Base-by-base conservation (phyloP, 1,284 basidiomycete species). In the Hypsizygus ulmarius region DNA sequence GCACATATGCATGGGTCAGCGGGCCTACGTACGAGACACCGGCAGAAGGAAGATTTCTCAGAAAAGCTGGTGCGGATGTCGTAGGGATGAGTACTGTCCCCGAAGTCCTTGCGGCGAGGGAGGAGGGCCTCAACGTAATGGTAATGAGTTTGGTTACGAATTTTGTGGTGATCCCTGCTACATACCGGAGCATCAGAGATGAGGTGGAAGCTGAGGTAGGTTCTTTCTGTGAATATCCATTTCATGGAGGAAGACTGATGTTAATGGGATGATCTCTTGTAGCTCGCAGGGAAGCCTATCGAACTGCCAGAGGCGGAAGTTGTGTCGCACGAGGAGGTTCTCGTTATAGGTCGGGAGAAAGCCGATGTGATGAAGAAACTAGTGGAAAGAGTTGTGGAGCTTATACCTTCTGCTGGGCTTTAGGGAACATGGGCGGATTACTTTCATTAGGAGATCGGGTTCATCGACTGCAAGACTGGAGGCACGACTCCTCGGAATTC, bases 71-170 rank as follows among this genome's bases (percentile, higher is more conserved):
- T 3, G 89, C 82, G 3, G 89, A 91, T 58, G 86, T 91, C 6
- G 90, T 93, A 1, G 90, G 90, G 2, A 93, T 93, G 90, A 90
- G 86, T 56, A 93, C 91, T 0, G 79, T 93, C n/a, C 90, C 90
- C 0, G 90, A 93, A 68, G 89, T 93, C n/a, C 70, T 93, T 14
- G 87, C 82, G 0, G 91, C 87, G 15, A 71, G 81, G 42, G 84
- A 92, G 59, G 84, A 84, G 56, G 84, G 84, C 0, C 53, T 93
- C 52, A 75, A 87, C 44, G 80, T 88, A 27, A 69, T 88, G 63
- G 90, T 88, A 8, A 71, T 93, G 38, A 89, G 84, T 54, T 71
- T 93, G 35, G 88, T 91, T 36, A 92, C 90, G 27, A 93, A 93
- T 67, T 74, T 78, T 59, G 90, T 93, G 4, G 81, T 90, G 36